phyloP scores from a whole-genome alignment of 2,329 filamentous ascomycete genomes.

The Alternaria ventricosa region DNA sequence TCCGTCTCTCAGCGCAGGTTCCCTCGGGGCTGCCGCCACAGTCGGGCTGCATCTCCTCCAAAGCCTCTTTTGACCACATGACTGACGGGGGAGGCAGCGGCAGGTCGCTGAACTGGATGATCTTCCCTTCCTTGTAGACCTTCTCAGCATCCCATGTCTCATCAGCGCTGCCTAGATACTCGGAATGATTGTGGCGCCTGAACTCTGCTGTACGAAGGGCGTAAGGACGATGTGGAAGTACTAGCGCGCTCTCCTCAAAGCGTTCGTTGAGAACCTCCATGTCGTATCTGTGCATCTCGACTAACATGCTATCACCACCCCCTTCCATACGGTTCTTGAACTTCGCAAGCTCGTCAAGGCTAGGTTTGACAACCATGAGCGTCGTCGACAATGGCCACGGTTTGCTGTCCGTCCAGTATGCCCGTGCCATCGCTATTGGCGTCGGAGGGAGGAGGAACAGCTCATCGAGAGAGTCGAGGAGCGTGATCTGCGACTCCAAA shows the following conservation, averaged over 20 bases:
- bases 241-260: slow-evolving; percentile 64
- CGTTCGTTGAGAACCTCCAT: slow-evolving; percentile 73
- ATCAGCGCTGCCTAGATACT: slow-evolving; percentile 60
- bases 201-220: slow-evolving; percentile 69
- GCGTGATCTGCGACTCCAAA: slow-evolving; percentile 68
- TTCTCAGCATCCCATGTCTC: slow-evolving; percentile 66
- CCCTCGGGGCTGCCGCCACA: slow-evolving; percentile 45
- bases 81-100: slow-evolving; percentile 72
- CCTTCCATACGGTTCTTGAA: slow-evolving; percentile 40
- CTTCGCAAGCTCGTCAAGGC: slow-evolving; percentile 56
- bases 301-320: slow-evolving; percentile 36
- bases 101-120: slow-evolving; percentile 76
- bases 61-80: slow-evolving; percentile 51
- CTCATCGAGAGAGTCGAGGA: slow-evolving; percentile 71
- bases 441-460: slow-evolving; percentile 70
- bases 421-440: slow-evolving; percentile 71
- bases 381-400: slow-evolving; percentile 64
- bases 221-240: slow-evolving; percentile 70
- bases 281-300: slow-evolving; percentile 59
- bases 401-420: slow-evolving; percentile 70
- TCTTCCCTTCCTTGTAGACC: slow-evolving; percentile 65
- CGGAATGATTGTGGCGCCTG: slow-evolving; percentile 58
- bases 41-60: slow-evolving; percentile 55
- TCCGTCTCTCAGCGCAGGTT: slow-evolving; percentile 48
- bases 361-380: slow-evolving; percentile 68